Evolutionary conservation across 148 eudicot genomes (phyloP).

Genomic region (Amaranthus palmeri): DNA sequence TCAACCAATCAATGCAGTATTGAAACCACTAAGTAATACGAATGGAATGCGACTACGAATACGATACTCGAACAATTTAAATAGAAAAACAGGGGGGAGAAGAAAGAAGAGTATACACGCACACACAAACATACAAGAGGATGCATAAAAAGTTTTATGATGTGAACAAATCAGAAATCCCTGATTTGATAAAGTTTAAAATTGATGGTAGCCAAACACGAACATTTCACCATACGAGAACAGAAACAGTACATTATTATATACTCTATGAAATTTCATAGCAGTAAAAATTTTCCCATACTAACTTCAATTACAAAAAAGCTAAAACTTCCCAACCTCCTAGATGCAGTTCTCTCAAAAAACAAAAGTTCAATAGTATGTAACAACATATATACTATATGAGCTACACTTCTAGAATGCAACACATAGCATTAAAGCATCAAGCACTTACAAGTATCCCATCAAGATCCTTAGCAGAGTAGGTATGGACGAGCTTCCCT

Average conservation of each 20-base stretch:
- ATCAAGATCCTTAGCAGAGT: slow-evolving; percentile 80
- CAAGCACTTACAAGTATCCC: slow-evolving; percentile 75
- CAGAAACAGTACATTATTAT: too few relatives aligned
- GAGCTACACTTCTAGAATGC: not conserved
- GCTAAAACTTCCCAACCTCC: not conserved
- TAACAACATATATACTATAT: not conserved
- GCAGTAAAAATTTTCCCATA: not conserved
- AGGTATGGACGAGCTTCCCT: slow-evolving; percentile 64
- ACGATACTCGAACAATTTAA: too few relatives aligned
- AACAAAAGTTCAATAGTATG: not conserved
- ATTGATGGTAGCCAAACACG: not conserved
- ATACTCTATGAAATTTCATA: not conserved
- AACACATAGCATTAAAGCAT: slow-evolving; percentile 3
- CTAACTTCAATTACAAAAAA: not conserved
- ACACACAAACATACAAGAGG: too few relatives aligned
- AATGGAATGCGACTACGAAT: too few relatives aligned
- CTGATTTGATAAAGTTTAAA: not conserved
- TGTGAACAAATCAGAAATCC: too few relatives aligned
- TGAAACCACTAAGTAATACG: too few relatives aligned
- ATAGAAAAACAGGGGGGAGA: too few relatives aligned
- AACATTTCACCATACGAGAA: not conserved
- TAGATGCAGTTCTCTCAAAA: not conserved
- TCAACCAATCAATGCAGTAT: too few relatives aligned
- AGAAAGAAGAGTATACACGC: too few relatives aligned
- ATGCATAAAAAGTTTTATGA: too few relatives aligned